Evolutionary conservation across 2,329 filamentous ascomycete genomes (phyloP), one percentile per base, ranked within the genome.

Genomic region (Ophiostoma sp.): DNA sequence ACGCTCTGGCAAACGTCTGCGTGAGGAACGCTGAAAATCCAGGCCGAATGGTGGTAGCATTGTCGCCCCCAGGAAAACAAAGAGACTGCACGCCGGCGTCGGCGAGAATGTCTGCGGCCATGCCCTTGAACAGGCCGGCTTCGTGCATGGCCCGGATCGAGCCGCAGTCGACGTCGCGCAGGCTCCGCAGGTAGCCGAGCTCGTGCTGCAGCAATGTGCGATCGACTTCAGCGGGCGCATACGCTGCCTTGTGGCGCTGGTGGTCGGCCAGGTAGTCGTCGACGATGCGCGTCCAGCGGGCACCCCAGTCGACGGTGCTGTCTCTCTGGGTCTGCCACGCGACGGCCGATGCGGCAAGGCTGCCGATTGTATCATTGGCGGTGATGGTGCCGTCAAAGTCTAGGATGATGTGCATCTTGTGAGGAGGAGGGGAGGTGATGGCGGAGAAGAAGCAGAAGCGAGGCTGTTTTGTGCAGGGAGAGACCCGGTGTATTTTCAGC

Each of bases 381-480:
- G 86, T 87, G 73, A 88, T 86, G 20, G 86, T 88, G 72, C 84
- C 84, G 76, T 88, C 86, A 76, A 88, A 88, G 75, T 88, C 86
- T 27, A 88, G 80, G 48, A 87, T 76, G 57, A 88, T 78, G 72
- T 80, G 79, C 80, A 83, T 78, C 10, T 35, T 72, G 35, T 27
- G 13, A 35, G 27, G 23, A 33, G 27, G 57, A 62, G 52, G n/a
- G 35, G 35, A 13, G 1, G 33, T 66, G 62, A 64, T 35, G 27
- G 31, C 7, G 27, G 52, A 52, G 10, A 13, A 41, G 36, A 39
- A 8, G 36, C 2, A 41, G 39, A 27, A 27, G n/a, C 52, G n/a
- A 57, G 52, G 23, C 52, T 17, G n/a, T 54, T 8, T 23, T 11
- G 4, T 54, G n/a, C n/a, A 11, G n/a, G 7, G 2, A 23, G 48